Evolutionary conservation across 2,329 filamentous ascomycete genomes (phyloP), one percentile per base, ranked within the genome.

Genomic region (Trichoderma koningii): DNA sequence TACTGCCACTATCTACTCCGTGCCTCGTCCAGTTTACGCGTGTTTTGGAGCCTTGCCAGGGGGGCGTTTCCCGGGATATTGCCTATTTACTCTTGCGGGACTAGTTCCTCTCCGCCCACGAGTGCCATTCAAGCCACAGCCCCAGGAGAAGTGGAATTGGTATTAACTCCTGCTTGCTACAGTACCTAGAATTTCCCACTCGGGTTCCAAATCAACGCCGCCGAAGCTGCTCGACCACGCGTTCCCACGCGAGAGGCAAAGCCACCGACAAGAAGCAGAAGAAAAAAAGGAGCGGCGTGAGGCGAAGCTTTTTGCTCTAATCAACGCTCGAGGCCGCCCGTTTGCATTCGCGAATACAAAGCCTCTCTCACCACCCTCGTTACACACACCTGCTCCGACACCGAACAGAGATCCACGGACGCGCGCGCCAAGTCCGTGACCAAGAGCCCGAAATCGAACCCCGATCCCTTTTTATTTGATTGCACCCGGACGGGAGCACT

Each of bases 41-140:
- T 62, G 55, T 57, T 57, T 44, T 53, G 26, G 47, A 23, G 28
- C 50, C 50, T 44, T 51, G 59, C 38, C 59, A 61, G 47, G 59
- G 57, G n/a, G 34, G 30, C 30, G 7, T 7, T 38, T 12, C 47
- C 48, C 48, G 21, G 59, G 48, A 62, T 30, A 62, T 60, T 57
- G 19, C 17, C 41, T 26, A 44, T 21, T 41, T 34, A 52, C 50
- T 48, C 42, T 15, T 47, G 50, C 50, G 50, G 50, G 28, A 19
- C 28, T 34, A 52, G 50, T 23, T 30, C 26, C 26, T 52, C 50
- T 23, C 50, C 50, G 28, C 50, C 21, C 5, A 17, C 28, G 50
- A 52, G 30, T 10, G 28, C 50, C 50, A 34, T 52, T 30, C 55
- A 44, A 57, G 55, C 55, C 55, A 48, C 55, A 57, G 55, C 55